phyloP scores from a whole-genome alignment of 495 filamentous ascomycete genomes.

The Neurospora intermedia region DNA sequence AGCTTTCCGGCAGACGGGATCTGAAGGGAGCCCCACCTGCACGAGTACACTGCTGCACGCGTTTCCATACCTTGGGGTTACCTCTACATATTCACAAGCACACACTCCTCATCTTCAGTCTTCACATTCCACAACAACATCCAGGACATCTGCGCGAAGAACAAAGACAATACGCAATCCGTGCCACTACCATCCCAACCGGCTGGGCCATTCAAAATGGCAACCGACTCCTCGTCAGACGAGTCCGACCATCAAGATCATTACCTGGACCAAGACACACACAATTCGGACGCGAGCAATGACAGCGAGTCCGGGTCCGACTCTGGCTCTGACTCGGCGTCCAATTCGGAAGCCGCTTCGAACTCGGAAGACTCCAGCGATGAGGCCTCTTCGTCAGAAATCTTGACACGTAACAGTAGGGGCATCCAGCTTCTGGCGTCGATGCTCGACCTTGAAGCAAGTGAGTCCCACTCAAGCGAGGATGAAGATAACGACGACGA shows the following conservation, averaged over 20 bases:
- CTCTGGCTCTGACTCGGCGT: not conserved
- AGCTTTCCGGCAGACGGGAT: not conserved
- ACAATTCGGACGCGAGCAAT: not conserved
- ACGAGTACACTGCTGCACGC: not conserved
- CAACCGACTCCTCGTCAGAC: not conserved
- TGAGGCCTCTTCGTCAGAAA: not conserved
- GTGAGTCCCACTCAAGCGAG: conserved; percentile 17
- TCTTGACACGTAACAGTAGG: not conserved
- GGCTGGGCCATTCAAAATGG: not conserved
- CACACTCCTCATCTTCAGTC: not conserved
- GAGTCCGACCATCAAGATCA: not conserved
- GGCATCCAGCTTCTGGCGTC: not conserved
- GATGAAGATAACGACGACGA: not conserved
- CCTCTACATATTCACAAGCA: not conserved
- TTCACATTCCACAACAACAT: not conserved
- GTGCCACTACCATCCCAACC: not conserved
- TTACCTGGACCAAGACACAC: not conserved
- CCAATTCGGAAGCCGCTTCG: not conserved
- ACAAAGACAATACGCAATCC: not conserved
- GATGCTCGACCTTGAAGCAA: conserved; percentile 21
- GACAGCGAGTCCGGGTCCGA: conserved; percentile 2
- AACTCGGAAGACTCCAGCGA: conserved; percentile 5
- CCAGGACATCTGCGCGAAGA: not conserved
- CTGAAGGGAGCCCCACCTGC: not conserved
- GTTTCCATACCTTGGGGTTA: not conserved